Percentiles rank a stretch among this genome's conserved stretches.
Evolutionary conservation across 345 rosid genomes (phyloP).

Genomic region (Populus tremula): DNA sequence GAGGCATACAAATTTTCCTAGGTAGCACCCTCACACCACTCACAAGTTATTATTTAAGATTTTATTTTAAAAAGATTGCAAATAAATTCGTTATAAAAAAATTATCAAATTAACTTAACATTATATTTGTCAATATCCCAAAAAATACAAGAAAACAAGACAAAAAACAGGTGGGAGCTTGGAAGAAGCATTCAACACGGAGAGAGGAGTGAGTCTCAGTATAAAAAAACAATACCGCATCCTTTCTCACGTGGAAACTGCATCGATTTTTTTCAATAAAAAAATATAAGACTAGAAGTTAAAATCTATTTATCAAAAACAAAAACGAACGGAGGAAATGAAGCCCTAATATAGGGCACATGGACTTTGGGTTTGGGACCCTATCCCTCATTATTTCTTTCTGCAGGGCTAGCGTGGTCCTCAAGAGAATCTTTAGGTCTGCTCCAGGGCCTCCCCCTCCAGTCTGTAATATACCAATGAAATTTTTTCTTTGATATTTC

Average conservation of each 20-base stretch:
- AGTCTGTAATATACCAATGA: no score
- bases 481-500: no score
- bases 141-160: background rate
- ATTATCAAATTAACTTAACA: background rate
- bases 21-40: no score
- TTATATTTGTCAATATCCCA: no score
- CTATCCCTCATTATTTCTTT: background rate
- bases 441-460: no score
- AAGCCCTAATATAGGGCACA: background rate
- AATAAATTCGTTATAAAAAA: no score
- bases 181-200: background rate
- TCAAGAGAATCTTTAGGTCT: background rate
- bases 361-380: background rate
- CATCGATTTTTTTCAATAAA: background rate
- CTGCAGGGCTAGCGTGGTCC: background rate
- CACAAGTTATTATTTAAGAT: no score
- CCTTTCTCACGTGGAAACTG: background rate
- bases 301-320: background rate
- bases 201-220: background rate
- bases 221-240: background rate
- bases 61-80: no score
- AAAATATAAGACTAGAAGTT: background rate
- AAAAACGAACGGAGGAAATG: background rate
- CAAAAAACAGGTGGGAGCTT: background rate
- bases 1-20: no score